Conservation (phyloP, 768 basidiomycete genomes). For the Dacryopinax primogenitus region DNA sequence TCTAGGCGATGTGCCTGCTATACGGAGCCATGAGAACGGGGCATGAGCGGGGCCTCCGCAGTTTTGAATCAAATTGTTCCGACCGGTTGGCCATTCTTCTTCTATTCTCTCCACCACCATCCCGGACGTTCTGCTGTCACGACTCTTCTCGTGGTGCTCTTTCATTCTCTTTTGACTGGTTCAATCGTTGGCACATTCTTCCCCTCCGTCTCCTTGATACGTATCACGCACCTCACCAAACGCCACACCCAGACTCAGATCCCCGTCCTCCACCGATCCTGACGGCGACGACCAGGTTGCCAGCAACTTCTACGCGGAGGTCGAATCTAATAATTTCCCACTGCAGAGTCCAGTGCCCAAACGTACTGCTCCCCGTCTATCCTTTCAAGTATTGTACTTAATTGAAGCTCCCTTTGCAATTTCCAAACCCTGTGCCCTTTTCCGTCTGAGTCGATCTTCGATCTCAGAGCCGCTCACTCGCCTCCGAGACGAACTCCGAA, state of each 20-base stretch:
- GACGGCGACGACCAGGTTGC: background rate
- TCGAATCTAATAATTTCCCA: background rate
- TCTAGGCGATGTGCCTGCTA: background rate
- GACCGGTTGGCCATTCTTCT: background rate
- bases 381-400: background rate
- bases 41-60: too few species aligned
- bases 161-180: background rate
- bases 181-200: background rate
- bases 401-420: background rate
- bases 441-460: background rate
- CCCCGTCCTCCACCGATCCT: background rate
- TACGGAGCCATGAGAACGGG: too few species aligned
- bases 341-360: conserved; percentile 8
- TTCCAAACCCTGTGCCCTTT: background rate
- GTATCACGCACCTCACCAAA: background rate
- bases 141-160: background rate
- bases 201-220: background rate
- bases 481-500: background rate
- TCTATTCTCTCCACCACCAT: background rate
- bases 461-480: background rate
- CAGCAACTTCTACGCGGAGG: background rate
- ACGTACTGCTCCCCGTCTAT: conserved; percentile 4
- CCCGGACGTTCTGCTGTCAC: background rate
- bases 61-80: too few species aligned
- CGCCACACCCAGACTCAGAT: background rate